Evolutionary conservation across 2,329 filamentous ascomycete species (phyloP), one percentile per base, ranked within the genome.

Genomic region (Aspergillus sp.): DNA sequence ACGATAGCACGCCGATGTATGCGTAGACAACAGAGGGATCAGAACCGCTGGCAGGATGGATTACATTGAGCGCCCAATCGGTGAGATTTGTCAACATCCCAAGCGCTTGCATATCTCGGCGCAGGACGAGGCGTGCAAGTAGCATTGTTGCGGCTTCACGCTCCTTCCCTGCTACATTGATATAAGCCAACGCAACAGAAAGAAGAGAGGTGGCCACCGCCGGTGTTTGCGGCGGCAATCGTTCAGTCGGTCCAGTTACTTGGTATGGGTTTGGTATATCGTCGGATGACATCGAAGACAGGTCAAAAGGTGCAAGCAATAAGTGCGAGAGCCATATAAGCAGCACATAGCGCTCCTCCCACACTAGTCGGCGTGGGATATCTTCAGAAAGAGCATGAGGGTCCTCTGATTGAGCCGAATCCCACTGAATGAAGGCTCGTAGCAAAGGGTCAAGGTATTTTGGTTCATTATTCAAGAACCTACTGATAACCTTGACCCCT

Each of bases 381-480:
- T 59, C 64, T 9, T 54, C 68, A 2, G 45, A 38, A 13, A 59
- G 48, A n/a, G 59, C 49, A 15, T 61, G 57, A 17, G 59, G 43
- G 24, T 67, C 55, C 11, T 62, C 57, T 13, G 56, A 42, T 3
- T 52, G 56, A 24, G 68, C 64, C 5, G 66, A 66, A 43, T 76
- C 74, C 66, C 80, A 81, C 32, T 83, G 80, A 68, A 96, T 91
- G 42, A 96, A 85, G 15, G 89, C 88, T 2, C 83, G 81, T 8
- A 97, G 80, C 59, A 99, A 81, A 1, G 89, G 82, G 71, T 96
- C 93, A 13, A 99, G 83, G 68, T 93, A 89, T 67, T 84, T 88
- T 2, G 92, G 89, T 72, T 98, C 95, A 62, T 95, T 96, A 70
- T 90, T 93, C 63, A 99, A 80, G 69, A 98, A 97, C 42, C 91